phyloP scores from a whole-genome alignment of 352 stramenopile species.

The Globisporangium splendens region DNA sequence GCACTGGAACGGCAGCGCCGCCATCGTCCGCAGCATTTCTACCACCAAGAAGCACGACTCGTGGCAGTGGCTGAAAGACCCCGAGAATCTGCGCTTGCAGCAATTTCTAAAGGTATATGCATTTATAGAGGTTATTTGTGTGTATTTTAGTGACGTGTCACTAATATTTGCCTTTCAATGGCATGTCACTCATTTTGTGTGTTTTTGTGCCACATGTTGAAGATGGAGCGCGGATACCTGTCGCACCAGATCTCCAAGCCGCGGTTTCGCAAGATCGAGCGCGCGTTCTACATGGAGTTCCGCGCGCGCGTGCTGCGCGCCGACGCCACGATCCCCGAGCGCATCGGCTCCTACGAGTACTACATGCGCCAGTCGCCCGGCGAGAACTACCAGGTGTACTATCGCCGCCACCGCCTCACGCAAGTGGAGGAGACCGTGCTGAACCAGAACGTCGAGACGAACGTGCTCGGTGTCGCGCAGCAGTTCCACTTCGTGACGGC shows the following conservation, averaged over 20 bases:
- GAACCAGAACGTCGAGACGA: conserved; percentile 63
- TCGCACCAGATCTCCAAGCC: conserved; percentile 45
- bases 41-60: not conserved
- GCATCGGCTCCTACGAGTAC: conserved; percentile 74
- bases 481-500: conserved; percentile 62
- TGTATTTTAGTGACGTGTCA: too few species aligned
- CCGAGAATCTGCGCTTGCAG: conserved; percentile 36
- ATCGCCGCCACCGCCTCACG: conserved; percentile 34
- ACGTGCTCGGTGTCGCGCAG: conserved; percentile 31
- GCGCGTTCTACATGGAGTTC: conserved; percentile 64
- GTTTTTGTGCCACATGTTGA: not conserved
- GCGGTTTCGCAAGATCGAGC: conserved; percentile 56
- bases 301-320: conserved; percentile 55
- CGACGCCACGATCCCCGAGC: conserved; percentile 68
- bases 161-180: too few species aligned
- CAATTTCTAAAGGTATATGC: conserved; percentile 57
- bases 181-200: not conserved
- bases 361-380: conserved; percentile 55
- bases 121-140: not conserved
- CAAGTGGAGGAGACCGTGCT: conserved; percentile 59
- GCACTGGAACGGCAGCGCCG: too few species aligned
- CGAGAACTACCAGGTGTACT: conserved; percentile 82
- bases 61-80: conserved; percentile 54
- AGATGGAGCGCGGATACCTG: conserved; percentile 48
- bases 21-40: too few species aligned